A percentile compares a stretch with the other conserved stretches of the same genome.
Evolutionary conservation across 352 stramenopile species (phyloP).

Genomic region (Phytophthora pluvialis): DNA sequence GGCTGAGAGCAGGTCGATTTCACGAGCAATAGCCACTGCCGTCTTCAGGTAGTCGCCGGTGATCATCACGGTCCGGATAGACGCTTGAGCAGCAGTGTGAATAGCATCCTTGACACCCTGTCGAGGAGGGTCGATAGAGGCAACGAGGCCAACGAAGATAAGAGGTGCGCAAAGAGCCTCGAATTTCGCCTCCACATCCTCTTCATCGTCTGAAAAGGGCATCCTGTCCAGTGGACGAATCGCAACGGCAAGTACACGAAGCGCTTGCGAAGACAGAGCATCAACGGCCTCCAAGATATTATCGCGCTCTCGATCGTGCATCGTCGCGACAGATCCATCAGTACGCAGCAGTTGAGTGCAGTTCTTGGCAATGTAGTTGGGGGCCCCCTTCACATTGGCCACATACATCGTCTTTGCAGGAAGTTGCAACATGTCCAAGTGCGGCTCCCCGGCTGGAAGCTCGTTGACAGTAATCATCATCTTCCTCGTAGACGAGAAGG

Average conservation of each 20-base stretch:
- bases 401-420: slow-evolving; percentile 48
- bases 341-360: slow-evolving; percentile 55
- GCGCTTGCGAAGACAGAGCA: slow-evolving; percentile 62
- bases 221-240: slow-evolving; percentile 65
- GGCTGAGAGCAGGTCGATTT: slow-evolving; percentile 88
- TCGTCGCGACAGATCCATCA: slow-evolving; percentile 48
- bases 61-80: slow-evolving; percentile 89
- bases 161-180: slow-evolving; percentile 70
- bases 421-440: slow-evolving; percentile 53
- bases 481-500: slow-evolving; percentile 95
- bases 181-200: slow-evolving; percentile 66
- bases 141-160: slow-evolving; percentile 93
- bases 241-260: slow-evolving; percentile 91
- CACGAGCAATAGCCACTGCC: slow-evolving; percentile 91
- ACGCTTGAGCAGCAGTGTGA: slow-evolving; percentile 54
- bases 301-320: slow-evolving; percentile 44
- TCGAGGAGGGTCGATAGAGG: slow-evolving; percentile 85
- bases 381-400: slow-evolving; percentile 71
- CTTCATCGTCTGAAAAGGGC: slow-evolving; percentile 53
- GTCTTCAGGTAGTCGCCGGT: slow-evolving; percentile 96
- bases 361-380: slow-evolving; percentile 70
- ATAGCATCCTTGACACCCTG: slow-evolving; percentile 67
- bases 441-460: slow-evolving; percentile 33
- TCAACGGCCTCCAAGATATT: slow-evolving; percentile 63
- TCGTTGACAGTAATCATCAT: slow-evolving; percentile 91